Percentiles rank a stretch among this genome's conserved stretches.
phyloP scores from a whole-genome alignment of 2,329 filamentous ascomycete genomes.

The Aspergillus ruber region DNA sequence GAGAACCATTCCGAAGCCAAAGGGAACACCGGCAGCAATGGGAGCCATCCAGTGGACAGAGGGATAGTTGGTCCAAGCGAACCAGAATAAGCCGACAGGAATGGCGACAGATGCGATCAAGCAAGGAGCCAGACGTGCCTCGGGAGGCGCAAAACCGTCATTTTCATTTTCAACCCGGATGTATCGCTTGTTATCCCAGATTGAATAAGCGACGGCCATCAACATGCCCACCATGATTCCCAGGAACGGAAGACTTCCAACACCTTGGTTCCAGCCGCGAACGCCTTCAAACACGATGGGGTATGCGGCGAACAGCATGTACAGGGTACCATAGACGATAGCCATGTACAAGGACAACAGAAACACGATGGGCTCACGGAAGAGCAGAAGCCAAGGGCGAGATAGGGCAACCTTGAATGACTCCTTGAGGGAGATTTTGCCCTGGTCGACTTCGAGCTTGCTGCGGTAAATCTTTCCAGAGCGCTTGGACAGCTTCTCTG shows the following conservation, averaged over 20 bases:
- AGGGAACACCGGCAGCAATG: conserved; percentile 31
- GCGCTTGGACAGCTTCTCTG: conserved; percentile 42
- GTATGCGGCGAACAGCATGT: conserved; percentile 49
- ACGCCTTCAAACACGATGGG: conserved; percentile 44
- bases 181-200: conserved; percentile 39
- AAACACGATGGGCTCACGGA: conserved; percentile 47
- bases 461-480: conserved; percentile 46
- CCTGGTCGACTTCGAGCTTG: conserved; percentile 35
- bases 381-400: conserved; percentile 44
- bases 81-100: conserved; percentile 54
- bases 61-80: conserved; percentile 52
- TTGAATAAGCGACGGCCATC: conserved; percentile 34
- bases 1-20: conserved; percentile 39
- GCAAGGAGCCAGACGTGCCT: conserved; percentile 48
- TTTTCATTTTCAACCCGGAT: conserved; percentile 36
- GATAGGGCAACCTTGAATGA: conserved; percentile 44
- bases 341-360: conserved; percentile 46
- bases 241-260: conserved; percentile 44
- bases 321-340: conserved; percentile 47
- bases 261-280: conserved; percentile 43
- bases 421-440: conserved; percentile 32
- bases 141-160: conserved; percentile 55
- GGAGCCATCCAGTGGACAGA: conserved; percentile 35
- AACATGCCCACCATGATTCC: conserved; percentile 42
- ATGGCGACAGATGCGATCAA: conserved; percentile 47